These are phyloP conservation scores for Trebouxia sp. DNA, from an alignment of 139 green algal genomes.

Conservation along the genomic window DNA sequence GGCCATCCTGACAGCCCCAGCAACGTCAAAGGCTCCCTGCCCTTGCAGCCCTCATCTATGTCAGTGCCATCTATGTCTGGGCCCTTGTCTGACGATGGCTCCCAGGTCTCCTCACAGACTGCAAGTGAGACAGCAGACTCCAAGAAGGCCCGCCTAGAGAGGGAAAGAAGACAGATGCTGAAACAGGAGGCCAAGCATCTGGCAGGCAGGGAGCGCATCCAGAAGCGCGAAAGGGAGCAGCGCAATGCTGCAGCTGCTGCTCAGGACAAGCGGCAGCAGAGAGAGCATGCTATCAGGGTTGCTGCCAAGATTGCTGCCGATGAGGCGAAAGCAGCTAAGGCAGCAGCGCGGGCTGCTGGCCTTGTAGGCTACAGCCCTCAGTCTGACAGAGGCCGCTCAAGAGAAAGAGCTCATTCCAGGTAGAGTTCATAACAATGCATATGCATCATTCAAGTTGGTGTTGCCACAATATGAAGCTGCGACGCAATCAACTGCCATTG, in stretches of 20 bases:
- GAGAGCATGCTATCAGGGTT: not conserved
- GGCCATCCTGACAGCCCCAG: conserved; percentile 4
- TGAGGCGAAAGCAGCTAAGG: not conserved
- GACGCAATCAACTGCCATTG: too few relatives aligned
- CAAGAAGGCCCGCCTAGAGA: not conserved
- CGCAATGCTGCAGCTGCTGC: not conserved
- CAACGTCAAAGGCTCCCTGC: not conserved
- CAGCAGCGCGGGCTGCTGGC: too few relatives aligned
- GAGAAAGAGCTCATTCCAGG: too few relatives aligned
- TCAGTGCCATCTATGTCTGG: not conserved
- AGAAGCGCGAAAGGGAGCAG: not conserved
- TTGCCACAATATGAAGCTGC: too few relatives aligned
- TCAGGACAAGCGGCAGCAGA: not conserved
- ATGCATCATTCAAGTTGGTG: too few relatives aligned
- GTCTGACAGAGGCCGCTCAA: too few relatives aligned
- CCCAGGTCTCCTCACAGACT: too few relatives aligned
- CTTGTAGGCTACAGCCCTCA: too few relatives aligned
- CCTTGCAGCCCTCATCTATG: not conserved
- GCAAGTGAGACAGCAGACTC: not conserved
- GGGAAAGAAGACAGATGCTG: not conserved
- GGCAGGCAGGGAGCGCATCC: not conserved
- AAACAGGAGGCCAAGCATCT: conserved; percentile 9
- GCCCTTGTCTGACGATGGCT: conserved; percentile 2
- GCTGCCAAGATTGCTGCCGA: not conserved
- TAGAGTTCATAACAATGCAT: too few relatives aligned